Evolutionary conservation across 1,284 basidiomycete species (phyloP).

Genomic region (Moesziomyces aphidis): DNA sequence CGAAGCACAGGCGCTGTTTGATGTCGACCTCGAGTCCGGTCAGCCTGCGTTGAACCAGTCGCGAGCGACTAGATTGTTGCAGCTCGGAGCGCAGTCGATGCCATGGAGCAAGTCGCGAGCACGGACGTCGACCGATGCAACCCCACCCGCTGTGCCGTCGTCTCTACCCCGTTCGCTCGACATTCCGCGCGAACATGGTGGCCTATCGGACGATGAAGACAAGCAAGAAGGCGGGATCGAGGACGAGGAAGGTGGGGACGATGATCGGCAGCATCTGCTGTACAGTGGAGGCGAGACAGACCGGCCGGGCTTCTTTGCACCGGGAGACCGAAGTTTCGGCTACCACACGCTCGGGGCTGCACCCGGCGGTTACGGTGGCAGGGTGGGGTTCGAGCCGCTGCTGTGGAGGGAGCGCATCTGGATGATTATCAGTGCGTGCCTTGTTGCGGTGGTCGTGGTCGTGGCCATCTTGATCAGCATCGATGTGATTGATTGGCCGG

Average conservation of each 20-base stretch:
- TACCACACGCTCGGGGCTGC: slow-evolving; percentile 22
- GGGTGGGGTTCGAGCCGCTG: slow-evolving; percentile 36
- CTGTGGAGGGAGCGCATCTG: slow-evolving; percentile 33
- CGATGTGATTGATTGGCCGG: slow-evolving; percentile 55
- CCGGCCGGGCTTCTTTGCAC: slow-evolving; percentile 23
- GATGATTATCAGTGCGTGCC: slow-evolving; percentile 33
- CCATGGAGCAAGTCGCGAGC: slow-evolving; percentile 23
- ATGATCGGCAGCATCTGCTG: slow-evolving; percentile 31
- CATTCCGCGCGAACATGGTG: slow-evolving; percentile 3
- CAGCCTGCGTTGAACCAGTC: slow-evolving; percentile 3
- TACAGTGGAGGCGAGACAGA: slow-evolving; percentile 11
- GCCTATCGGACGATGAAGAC: not conserved
- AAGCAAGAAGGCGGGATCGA: slow-evolving; percentile 6
- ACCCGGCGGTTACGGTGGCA: slow-evolving; percentile 10
- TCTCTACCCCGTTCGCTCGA: slow-evolving; percentile 19
- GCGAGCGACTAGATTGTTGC: slow-evolving; percentile 20
- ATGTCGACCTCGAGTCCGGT: slow-evolving; percentile 33
- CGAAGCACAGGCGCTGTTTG: slow-evolving; percentile 17
- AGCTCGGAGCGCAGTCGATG: slow-evolving; percentile 6
- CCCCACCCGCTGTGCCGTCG: slow-evolving; percentile 2
- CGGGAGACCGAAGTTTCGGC: slow-evolving; percentile 29
- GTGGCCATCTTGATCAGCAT: slow-evolving; percentile 53
- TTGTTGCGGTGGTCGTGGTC: slow-evolving; percentile 23
- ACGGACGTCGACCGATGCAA: not conserved
- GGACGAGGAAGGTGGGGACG: slow-evolving; percentile 31